Evolutionary conservation across 371 early-diverging fungal species (phyloP), one percentile per base, ranked within the genome.

Genomic region (Batrachochytrium dendrobatidis): DNA sequence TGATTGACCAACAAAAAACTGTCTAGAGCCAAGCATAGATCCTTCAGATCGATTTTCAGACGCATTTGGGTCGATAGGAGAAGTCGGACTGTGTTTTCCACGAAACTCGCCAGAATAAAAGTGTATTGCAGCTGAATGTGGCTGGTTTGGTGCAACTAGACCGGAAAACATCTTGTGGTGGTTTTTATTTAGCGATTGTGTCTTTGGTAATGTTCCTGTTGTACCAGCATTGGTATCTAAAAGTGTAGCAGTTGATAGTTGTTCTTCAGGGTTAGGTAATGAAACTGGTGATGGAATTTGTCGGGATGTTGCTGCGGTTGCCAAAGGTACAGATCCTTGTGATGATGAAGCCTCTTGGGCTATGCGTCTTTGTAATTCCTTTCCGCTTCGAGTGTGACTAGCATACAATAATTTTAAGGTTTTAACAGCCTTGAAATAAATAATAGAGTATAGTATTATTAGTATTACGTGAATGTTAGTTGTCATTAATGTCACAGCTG

Each of bases 391-490:
- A 18, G 74, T 72, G 61, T 76, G 77, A 49, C 56, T 71, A 3
- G 72, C 63, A 34, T 72, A 72, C 34, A 76, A 64, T 25, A 76
- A 55, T 51, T 72, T 71, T 10, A 76, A 62, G 22, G 71, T 76
- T 51, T 64, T 66, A 15, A 61, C 54, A 4, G 76, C 71, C 58
- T 65, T 33, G 15, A 44, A 30, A 30, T 45, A n/a, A 17, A 62
- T 17, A 49, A 20, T 10, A 28, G 50, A 28, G 39, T 15, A 39
- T 15, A 39, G 39, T 39, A 39, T 39, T 15, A 15, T 39, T 15
- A 20, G 39, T 15, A 39, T 20, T 39, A 20, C 15, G 39, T 15
- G 39, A 39, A 39, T 15, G 39, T 15, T n/a, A n/a, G n/a, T n/a
- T n/a, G n/a, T n/a, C n/a, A 39, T 15, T 15, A 20, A 15, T 39